phyloP scores from a whole-genome alignment of 352 stramenopile genomes.

The Phytopythium mirpurense region DNA sequence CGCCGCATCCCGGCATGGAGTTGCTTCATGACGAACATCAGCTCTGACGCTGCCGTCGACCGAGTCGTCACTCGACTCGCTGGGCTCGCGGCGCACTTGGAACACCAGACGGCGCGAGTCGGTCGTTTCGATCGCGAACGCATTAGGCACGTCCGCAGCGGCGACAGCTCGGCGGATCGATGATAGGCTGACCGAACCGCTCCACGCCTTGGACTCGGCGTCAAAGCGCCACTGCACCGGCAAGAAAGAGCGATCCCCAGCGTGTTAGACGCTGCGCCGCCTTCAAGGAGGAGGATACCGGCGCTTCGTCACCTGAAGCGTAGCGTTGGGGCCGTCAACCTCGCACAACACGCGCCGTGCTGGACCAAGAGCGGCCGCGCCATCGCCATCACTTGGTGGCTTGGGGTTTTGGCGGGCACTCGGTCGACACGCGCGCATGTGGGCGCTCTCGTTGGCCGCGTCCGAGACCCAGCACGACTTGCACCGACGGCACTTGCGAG shows the following conservation, averaged over 20 bases:
- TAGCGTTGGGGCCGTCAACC: conserved; percentile 33
- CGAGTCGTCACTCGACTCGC: not conserved
- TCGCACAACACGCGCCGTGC: conserved; percentile 53
- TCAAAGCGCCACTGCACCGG: conserved; percentile 31
- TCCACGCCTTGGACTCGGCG: conserved; percentile 11
- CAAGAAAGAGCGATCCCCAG: not conserved
- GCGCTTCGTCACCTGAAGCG: conserved; percentile 21
- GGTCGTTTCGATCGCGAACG: conserved; percentile 36
- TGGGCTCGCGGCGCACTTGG: conserved; percentile 21
- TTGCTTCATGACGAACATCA: not conserved
- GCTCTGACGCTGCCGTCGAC: no score
- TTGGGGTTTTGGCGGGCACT: not conserved
- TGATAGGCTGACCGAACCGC: conserved; percentile 19
- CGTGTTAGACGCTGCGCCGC: not conserved
- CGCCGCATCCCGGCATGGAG: not conserved
- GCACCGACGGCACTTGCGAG: conserved; percentile 28
- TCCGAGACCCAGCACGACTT: conserved; percentile 31
- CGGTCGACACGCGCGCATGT: conserved; percentile 14
- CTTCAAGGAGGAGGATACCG: not conserved
- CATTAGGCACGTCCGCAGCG: conserved; percentile 14
- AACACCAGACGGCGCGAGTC: conserved; percentile 35
- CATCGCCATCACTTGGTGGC: conserved; percentile 4
- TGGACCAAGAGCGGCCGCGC: conserved; percentile 16
- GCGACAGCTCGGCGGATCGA: conserved; percentile 26
- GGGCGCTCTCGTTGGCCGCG: conserved; percentile 16